Evolutionary conservation across 805 yeast species (phyloP), one percentile per base, ranked within the genome.

Genomic region (Sugiyamaella chiloensis): DNA sequence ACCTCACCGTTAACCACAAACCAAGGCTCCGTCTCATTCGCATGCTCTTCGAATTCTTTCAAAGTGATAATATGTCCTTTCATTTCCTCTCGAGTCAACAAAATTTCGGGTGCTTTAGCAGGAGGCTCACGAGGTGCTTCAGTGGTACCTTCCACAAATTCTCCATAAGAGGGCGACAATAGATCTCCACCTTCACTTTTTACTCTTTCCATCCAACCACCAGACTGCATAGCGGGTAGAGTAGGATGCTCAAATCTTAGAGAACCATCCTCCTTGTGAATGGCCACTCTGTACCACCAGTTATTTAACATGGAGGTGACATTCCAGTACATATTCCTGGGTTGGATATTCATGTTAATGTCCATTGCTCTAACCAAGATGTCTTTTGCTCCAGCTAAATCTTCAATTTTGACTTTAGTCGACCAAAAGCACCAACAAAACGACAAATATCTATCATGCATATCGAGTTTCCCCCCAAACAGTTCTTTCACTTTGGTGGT

Each of bases 311-410:
- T 42, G 20, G 45, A 42, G 11, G 45, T 42, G 5, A 42, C 45
- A 30, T 42, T 42, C 45, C 45, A 42, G 20, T 42, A 42, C 45
- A 42, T 42, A 42, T 42, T 30, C 31, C 37, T 4, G 6, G 45
- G 45, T 19, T 42, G 45, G 9, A 42, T 29, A 29, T 42, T 42
- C 45, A 42, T 42, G 27, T 42, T 42, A 8, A 42, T 23, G 19
- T 42, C 45, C 45, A 42, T 42, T 17, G 45, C 45, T 6, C 45
- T 16, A 17, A 42, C 45, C 37, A 42, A n/a, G 16, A 42, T 42
- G 20, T 42, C 45, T 12, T 16, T 7, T 16, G 39, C 17, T 19
- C 11, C 4, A 16, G 36, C 27, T 14, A 42, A 24, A 4, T 42
- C 42, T 3, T 16, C 5, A 4, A 40, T 5, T 26, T 26, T 40